Conservation (phyloP, 1,139 yeast species). For the Taphrina communis region DNA sequence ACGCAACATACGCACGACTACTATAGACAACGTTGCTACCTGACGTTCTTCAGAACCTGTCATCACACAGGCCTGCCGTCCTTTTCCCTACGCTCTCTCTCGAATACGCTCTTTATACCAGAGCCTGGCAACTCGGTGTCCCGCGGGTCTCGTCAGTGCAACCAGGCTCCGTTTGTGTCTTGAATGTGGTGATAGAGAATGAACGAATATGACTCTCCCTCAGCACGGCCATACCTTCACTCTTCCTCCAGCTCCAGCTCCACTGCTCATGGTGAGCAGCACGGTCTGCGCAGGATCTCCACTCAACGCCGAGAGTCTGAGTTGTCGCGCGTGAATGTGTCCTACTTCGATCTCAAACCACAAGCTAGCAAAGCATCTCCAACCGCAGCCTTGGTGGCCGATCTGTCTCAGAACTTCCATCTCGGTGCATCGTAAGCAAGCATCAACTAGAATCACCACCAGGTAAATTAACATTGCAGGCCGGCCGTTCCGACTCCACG, state of each 20-base stretch:
- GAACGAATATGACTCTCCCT: constrained; percentile 25
- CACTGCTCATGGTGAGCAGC: neutral
- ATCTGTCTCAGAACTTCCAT: constrained; percentile 58
- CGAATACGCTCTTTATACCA: neutral
- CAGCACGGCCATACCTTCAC: constrained; percentile 5
- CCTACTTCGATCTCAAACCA: constrained; percentile 25
- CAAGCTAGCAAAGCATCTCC: constrained; percentile 50
- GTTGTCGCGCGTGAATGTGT: neutral
- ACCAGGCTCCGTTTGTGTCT: neutral
- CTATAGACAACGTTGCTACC: neutral
- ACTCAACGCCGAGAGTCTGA: constrained; percentile 1
- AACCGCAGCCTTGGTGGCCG: constrained; percentile 57
- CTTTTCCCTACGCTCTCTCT: neutral
- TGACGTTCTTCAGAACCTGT: neutral
- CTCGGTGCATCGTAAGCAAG: constrained; percentile 50
- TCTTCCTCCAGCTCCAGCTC: neutral
- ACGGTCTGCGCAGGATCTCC: neutral
- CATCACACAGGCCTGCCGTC: neutral
- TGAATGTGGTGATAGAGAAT: constrained; percentile 2
- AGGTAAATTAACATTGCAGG: constrained; percentile 35
- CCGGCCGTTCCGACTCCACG: constrained; percentile 52
- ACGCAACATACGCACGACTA: neutral
- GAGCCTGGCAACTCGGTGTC: neutral
- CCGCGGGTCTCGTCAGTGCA: neutral
- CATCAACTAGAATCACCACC: neutral